Percentiles rank a stretch among this genome's conserved stretches.
Evolutionary conservation across 2,329 filamentous ascomycete genomes (phyloP).

Genomic region (Penicillium sp.): DNA sequence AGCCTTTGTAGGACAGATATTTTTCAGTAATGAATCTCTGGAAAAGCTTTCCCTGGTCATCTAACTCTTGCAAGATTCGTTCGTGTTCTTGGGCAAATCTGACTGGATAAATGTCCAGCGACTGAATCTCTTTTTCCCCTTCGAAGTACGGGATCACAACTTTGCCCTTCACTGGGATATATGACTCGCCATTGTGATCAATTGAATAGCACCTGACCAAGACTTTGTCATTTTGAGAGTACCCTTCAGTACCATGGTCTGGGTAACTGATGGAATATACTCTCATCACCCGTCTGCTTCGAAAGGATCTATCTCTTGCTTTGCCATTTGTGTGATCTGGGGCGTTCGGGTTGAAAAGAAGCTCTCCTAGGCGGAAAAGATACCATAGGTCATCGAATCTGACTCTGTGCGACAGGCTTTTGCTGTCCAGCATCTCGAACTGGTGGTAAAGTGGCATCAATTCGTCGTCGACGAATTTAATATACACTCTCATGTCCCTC

Average conservation of each 20-base stretch:
- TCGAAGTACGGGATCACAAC: constrained; percentile 31
- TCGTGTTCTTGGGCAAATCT: constrained; percentile 9
- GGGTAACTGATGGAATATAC: constrained; percentile 16
- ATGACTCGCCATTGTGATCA: constrained; percentile 33
- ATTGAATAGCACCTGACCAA: constrained; percentile 29
- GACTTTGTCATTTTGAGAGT: constrained; percentile 24
- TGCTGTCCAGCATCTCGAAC: constrained; percentile 1
- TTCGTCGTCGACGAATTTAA: constrained; percentile 23
- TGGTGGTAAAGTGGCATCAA: constrained; percentile 15
- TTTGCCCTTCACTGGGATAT: constrained; percentile 24
- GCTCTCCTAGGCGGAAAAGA: constrained; percentile 17
- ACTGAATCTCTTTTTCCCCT: constrained; percentile 32
- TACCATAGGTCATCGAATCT: constrained; percentile 24
- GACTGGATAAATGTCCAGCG: constrained; percentile 30
- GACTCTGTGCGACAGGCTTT: constrained; percentile 2
- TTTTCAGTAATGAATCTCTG: constrained; percentile 8
- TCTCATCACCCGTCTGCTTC: constrained; percentile 13
- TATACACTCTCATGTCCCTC: constrained; percentile 21
- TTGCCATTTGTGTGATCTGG: background rate
- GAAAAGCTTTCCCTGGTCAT: constrained; percentile 11
- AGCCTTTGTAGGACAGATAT: constrained; percentile 15
- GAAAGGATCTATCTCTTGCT: constrained; percentile 7
- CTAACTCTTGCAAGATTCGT: background rate
- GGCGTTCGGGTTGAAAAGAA: constrained; percentile 7
- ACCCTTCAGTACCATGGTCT: constrained; percentile 5